Percentiles rank a stretch among this genome's conserved stretches.
Evolutionary conservation across 106 monocot genomes (phyloP).

Genomic region (Apostasia shenzhenica): DNA sequence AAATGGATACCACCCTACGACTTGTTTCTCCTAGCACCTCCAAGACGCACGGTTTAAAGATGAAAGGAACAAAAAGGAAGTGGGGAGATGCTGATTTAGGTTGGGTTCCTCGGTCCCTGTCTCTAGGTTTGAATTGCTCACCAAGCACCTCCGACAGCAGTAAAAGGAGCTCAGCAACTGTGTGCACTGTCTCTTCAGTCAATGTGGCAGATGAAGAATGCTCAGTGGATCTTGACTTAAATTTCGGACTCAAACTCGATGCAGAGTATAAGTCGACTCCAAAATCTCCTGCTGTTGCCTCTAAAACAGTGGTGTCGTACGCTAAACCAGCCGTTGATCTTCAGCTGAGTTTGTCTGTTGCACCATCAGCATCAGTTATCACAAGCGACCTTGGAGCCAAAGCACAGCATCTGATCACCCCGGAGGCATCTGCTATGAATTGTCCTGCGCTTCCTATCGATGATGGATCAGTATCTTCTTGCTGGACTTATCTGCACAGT

Average conservation of each 20-base stretch:
- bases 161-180: constrained; percentile 46
- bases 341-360: constrained; percentile 49
- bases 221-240: constrained; percentile 27
- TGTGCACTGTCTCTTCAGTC: constrained; percentile 28
- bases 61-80: constrained; percentile 38
- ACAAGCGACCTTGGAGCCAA: background rate
- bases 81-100: constrained; percentile 14
- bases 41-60: constrained; percentile 1
- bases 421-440: constrained; percentile 1
- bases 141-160: constrained; percentile 41
- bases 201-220: constrained; percentile 48
- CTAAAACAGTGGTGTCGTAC: background rate
- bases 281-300: background rate
- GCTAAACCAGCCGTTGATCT: constrained; percentile 19
- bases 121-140: constrained; percentile 28
- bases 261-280: constrained; percentile 1
- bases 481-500: constrained; percentile 7
- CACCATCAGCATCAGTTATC: constrained; percentile 36
- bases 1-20: constrained; percentile 11
- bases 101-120: constrained; percentile 10
- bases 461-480: constrained; percentile 14
- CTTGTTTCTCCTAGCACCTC: constrained; percentile 9
- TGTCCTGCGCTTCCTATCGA: background rate
- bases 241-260: constrained; percentile 39
- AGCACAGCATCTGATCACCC: background rate